Base-by-base conservation (phyloP, 2,329 filamentous ascomycete genomes). In the Colletotrichum neosansevieriae region DNA sequence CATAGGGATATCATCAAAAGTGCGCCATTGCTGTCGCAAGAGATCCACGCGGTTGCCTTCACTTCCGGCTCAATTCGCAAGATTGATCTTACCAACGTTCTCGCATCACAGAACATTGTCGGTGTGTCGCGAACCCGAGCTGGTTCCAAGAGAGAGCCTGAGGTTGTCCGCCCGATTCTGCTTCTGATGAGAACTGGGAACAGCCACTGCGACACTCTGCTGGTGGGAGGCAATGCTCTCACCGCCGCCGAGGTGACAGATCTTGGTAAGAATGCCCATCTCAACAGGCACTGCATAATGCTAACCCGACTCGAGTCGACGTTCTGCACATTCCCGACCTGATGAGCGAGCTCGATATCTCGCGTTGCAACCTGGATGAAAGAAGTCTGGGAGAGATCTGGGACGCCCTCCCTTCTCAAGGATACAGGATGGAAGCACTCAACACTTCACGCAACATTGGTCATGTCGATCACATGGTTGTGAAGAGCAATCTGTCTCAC, bases 41-140 rank as follows among this genome's bases (percentile, higher is more conserved):
- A 89, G 73, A 81, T 88, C 13, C 85, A 88, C 53, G 84, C 86
- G 1, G 75, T 89, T 19, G 77, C 86, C 2, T 87, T 88, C 70
- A 84, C 85, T 21, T 86, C 86, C 1, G 85, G 86, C 66, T 86
- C 84, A 0, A 82, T 88, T 36, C 81, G 83, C 47, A 84, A 85
- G 63, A 84, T 88, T 54, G 85, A 88, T 70, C 74, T 88, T 36
- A 82, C 81, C 15, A 84, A 86, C 54, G 75, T 80, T 11, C 57
- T 80, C 4, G 79, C 69, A 10, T 71, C 67, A 7, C 59, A 50
- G 40, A 70, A 69, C 9, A 72, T 63, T 13, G 36, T 60, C 6
- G 64, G 56, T 11, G 51, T 53, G 7, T 63, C 64, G 6, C 65
- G 50, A 32, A 54, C 32, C 19, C 68, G 56, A 44, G 68, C 59